Evolutionary conservation across 352 stramenopile genomes (phyloP), one percentile per base, ranked within the genome.

Genomic region (Globisporangium spiculum): DNA sequence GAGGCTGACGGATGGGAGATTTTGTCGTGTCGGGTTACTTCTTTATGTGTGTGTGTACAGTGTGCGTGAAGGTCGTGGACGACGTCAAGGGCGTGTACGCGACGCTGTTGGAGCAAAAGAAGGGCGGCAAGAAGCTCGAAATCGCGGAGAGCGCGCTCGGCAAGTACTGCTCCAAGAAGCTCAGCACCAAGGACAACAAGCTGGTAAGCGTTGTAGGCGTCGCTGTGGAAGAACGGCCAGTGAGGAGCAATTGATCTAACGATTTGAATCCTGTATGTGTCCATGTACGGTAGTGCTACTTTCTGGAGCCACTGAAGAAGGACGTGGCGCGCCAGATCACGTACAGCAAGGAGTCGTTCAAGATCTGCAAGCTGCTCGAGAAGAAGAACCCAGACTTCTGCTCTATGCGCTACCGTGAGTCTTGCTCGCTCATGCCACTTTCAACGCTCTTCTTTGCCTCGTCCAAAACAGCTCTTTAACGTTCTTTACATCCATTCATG

Each of bases 361-460:
- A 96, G 83, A 93, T 98, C 69, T 98, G 96, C 87, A 90, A 98
- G 82, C 81, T 75, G 22, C 80, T 98, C 41, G 94, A 97, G 77
- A 97, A 98, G 79, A 96, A 97, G 71, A 98, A 97, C 72, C 87
- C 91, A 1, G 96, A 98, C 71, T 95, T 98, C 57, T 98, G 95
- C 82, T 84, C 87, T 52, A 93, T 98, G 81, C 89, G 92, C 75
- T 98, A 97, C 83, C 92, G 91, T 98, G 89, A 76, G 90, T 64
- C 34, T 27, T 26, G 66, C 1, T 52, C 20, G 48, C 12, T 24
- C 18, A 20, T 52, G 8, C 3, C 18, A 24, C 44, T 24, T 52
- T 46, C 12, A 56, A 6, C 8, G 32, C 22, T 20, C 20, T 34
- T 52, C 32, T 20, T 57, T 30, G 9, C 26, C 20, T 59, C 16